phyloP scores from a whole-genome alignment of 75 land plant species.

The Ceratopteris richardii region DNA sequence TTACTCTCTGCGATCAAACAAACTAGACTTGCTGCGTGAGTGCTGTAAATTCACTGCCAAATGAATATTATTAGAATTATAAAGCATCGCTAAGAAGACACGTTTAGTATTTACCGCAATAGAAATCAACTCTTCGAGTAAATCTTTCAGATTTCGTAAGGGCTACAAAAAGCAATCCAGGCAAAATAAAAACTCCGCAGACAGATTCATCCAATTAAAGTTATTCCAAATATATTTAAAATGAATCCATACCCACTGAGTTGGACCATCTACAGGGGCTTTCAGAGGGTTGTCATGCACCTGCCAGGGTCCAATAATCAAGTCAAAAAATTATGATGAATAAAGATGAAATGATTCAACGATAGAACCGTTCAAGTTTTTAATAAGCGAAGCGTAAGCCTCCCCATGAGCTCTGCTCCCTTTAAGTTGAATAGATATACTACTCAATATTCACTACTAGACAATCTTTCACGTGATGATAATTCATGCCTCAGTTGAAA shows the following conservation, averaged over 20 bases:
- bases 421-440: too few species aligned
- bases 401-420: too few species aligned
- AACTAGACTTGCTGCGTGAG: too few species aligned
- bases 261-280: conserved; percentile 96
- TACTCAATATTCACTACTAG: too few species aligned
- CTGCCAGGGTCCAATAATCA: conserved; percentile 26
- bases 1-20: conserved; percentile 43
- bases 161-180: conserved; percentile 40
- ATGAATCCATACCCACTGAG: conserved; percentile 75
- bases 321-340: not conserved
- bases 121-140: conserved; percentile 80
- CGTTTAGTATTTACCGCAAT: conserved; percentile 93
- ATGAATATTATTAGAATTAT: too few species aligned
- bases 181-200: not conserved
- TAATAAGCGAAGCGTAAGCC: too few species aligned
- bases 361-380: too few species aligned
- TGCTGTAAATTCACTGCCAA: too few species aligned
- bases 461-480: too few species aligned
- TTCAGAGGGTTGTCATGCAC: conserved; percentile 87
- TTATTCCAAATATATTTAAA: not conserved
- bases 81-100: too few species aligned
- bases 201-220: not conserved
- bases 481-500: too few species aligned
- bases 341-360: too few species aligned
- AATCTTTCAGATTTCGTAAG: conserved; percentile 66